Percentiles rank a stretch among this genome's conserved stretches.
These are phyloP conservation scores for Platanus orientalis DNA, from an alignment of 164 flowering plant species.

Conservation along the genomic window DNA sequence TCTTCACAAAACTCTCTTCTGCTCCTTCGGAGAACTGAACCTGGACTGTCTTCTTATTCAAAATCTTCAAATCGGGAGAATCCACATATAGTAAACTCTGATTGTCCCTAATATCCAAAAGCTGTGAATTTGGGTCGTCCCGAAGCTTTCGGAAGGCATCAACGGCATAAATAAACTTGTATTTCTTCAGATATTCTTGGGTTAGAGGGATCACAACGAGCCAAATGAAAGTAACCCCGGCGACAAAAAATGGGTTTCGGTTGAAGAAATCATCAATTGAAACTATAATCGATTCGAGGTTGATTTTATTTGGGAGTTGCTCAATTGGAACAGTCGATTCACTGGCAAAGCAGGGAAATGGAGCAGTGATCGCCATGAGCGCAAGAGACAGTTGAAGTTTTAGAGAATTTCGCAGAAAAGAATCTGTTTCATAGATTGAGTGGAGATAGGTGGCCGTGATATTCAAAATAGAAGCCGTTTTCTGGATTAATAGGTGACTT, in stretches of 20 bases:
- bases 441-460: slow-evolving; percentile 15
- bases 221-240: slow-evolving; percentile 75
- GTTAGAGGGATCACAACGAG: slow-evolving; percentile 68
- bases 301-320: slow-evolving; percentile 41
- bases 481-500: background rate
- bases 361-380: slow-evolving; percentile 20
- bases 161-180: slow-evolving; percentile 56
- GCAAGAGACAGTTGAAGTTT: slow-evolving; percentile 19
- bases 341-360: slow-evolving; percentile 46
- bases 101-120: slow-evolving; percentile 70
- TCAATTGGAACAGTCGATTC: slow-evolving; percentile 32
- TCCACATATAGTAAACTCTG: slow-evolving; percentile 39
- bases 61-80: slow-evolving; percentile 69
- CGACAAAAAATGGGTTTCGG: slow-evolving; percentile 77
- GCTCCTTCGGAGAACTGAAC: slow-evolving; percentile 52
- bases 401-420: slow-evolving; percentile 1
- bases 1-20: slow-evolving; percentile 61
- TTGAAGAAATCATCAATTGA: slow-evolving; percentile 77
- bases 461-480: slow-evolving; percentile 4
- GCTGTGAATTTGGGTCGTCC: slow-evolving; percentile 54
- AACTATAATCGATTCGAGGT: slow-evolving; percentile 59
- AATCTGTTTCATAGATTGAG: slow-evolving; percentile 3
- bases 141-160: slow-evolving; percentile 67
- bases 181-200: slow-evolving; percentile 57
- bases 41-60: slow-evolving; percentile 47